Conservation (phyloP, 2,329 filamentous ascomycete species). For the Colletotrichum navitas region DNA sequence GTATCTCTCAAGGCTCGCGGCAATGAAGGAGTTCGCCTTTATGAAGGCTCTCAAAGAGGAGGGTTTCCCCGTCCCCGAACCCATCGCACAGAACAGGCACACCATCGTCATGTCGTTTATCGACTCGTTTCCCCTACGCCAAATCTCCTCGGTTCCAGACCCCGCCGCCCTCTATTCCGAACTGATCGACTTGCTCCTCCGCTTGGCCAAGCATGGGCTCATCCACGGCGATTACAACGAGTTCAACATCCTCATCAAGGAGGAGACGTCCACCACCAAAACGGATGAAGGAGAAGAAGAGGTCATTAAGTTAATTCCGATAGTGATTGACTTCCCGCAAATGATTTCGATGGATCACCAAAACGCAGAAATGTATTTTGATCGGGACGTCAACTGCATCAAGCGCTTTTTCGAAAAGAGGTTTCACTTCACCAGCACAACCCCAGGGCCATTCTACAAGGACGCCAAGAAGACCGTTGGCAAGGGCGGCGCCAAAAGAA, state of each 20-base stretch:
- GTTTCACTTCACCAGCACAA: conserved; percentile 87
- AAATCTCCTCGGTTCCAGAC: conserved; percentile 86
- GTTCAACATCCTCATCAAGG: conserved; percentile 96
- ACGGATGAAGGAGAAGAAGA: conserved; percentile 58
- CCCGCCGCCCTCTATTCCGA: conserved; percentile 92
- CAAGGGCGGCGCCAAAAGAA: conserved; percentile 72
- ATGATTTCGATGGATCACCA: conserved; percentile 96
- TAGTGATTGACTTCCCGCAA: conserved; percentile 97
- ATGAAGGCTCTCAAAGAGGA: conserved; percentile 88
- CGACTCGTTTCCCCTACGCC: conserved; percentile 90
- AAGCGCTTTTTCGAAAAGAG: conserved; percentile 93
- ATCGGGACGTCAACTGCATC: conserved; percentile 94
- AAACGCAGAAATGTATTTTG: conserved; percentile 98
- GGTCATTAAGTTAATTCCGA: conserved; percentile 73
- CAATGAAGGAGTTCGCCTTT: conserved; percentile 94
- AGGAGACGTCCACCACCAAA: conserved; percentile 61
- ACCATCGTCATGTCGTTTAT: conserved; percentile 97
- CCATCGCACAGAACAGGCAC: conserved; percentile 89
- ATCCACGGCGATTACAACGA: conserved; percentile 99
- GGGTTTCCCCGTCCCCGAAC: conserved; percentile 90
- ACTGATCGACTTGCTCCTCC: conserved; percentile 86
- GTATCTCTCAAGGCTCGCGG: conserved; percentile 94
- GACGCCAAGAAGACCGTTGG: conserved; percentile 83
- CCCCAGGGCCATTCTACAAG: conserved; percentile 86
- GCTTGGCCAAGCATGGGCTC: conserved; percentile 85